A percentile compares a stretch with the other conserved stretches of the same genome.
These are phyloP conservation scores for Fusarium tanahbumbuense DNA, from an alignment of 2,329 filamentous ascomycete genomes.

Conservation along the genomic window DNA sequence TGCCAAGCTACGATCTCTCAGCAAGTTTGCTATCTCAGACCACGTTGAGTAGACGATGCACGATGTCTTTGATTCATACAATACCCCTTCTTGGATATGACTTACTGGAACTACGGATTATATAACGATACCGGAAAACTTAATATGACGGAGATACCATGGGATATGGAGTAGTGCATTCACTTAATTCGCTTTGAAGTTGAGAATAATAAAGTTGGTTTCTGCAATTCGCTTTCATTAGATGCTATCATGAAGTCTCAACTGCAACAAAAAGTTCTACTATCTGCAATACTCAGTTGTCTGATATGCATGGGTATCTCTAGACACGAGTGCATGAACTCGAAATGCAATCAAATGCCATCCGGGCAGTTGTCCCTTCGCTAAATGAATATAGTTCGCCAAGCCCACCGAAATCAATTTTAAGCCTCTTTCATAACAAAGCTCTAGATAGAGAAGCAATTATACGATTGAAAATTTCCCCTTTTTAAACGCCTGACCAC, in stretches of 20 bases:
- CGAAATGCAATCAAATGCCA: not conserved
- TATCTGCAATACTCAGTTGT: not conserved
- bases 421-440: not conserved
- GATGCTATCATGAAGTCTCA: not conserved
- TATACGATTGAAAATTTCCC: not conserved
- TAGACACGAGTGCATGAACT: conserved; percentile 6
- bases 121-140: not conserved
- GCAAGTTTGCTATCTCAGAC: conserved; percentile 64
- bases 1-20: conserved; percentile 64
- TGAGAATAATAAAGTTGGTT: not conserved
- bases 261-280: not conserved
- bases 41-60: conserved; percentile 24
- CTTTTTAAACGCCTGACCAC: conserved; percentile 32
- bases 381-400: not conserved
- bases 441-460: not conserved
- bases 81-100: not conserved
- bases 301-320: conserved; percentile 19
- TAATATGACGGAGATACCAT: conserved; percentile 28
- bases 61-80: too few relatives aligned
- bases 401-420: conserved; percentile 8
- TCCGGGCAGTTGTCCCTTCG: not conserved
- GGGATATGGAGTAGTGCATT: not conserved
- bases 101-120: not conserved
- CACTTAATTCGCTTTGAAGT: not conserved
- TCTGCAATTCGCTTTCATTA: not conserved